Percentiles rank a stretch among this genome's conserved stretches.
Conservation (phyloP, 148 eudicot species). For the Fagopyrum tataricum region DNA sequence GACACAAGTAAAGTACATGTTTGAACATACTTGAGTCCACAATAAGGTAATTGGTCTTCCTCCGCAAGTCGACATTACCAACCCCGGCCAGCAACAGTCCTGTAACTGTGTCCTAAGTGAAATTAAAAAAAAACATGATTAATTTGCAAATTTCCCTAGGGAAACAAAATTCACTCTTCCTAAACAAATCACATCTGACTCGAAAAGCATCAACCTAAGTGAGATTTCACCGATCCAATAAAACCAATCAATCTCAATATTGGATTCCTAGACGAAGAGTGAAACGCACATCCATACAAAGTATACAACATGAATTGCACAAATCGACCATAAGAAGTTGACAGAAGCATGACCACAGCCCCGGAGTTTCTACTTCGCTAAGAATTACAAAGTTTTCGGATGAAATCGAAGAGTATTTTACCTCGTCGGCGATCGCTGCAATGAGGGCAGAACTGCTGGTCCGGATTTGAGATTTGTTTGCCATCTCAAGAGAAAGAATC, state of each 20-base stretch:
- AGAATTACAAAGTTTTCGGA: not conserved
- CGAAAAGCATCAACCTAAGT: not conserved
- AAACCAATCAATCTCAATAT: not conserved
- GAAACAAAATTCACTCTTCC: not conserved
- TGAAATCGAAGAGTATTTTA: not conserved
- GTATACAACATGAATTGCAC: not conserved
- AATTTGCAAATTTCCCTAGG: not conserved
- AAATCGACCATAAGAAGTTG: not conserved
- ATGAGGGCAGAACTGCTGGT: constrained; percentile 5
- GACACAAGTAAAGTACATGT: not conserved
- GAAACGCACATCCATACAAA: not conserved
- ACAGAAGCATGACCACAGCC: not conserved
- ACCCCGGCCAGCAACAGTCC: constrained; percentile 94
- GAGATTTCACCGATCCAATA: not conserved
- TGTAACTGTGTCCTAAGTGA: constrained; percentile 81
- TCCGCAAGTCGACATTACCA: constrained; percentile 88
- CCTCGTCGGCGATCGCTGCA: constrained; percentile 15
- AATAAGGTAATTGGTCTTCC: constrained; percentile 95
- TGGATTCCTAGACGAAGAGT: not conserved
- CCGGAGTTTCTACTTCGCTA: not conserved
- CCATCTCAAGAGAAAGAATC: not conserved
- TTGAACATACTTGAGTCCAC: constrained; percentile 80
- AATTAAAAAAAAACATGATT: constrained; percentile 7
- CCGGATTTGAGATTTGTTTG: constrained; percentile 14
- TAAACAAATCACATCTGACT: not conserved